Evolutionary conservation across 768 basidiomycete genomes (phyloP).

Genomic region (Coprinopsis marcescibilis): DNA sequence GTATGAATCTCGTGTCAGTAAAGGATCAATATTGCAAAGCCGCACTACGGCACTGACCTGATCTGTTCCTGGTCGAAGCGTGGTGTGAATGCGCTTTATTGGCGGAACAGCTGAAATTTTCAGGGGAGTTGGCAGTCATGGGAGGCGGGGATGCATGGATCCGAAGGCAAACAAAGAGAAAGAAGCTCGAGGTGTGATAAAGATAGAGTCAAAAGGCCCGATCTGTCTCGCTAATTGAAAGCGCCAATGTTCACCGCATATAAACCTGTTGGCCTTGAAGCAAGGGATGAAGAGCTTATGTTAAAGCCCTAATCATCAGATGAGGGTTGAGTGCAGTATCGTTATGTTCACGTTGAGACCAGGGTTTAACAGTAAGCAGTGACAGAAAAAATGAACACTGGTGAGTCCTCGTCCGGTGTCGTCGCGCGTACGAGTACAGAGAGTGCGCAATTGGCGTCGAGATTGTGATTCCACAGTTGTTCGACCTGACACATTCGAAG

Average conservation of each 20-base stretch:
- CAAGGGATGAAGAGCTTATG: no score
- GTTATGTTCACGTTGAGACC: neutral
- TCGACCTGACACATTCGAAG: no score
- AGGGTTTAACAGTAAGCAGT: no score
- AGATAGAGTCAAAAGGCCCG: neutral
- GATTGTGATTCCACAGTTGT: no score
- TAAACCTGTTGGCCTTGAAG: neutral
- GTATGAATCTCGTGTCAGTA: neutral
- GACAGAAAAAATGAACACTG: no score
- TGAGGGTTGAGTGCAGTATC: neutral
- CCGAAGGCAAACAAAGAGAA: neutral
- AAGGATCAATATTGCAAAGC: neutral
- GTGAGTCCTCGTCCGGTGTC: no score
- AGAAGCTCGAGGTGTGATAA: neutral
- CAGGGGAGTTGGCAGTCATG: neutral
- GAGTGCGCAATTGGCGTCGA: no score
- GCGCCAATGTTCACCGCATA: neutral
- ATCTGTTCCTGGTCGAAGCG: slow-evolving; percentile 2
- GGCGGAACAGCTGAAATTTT: slow-evolving; percentile 1
- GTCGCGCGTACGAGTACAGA: no score
- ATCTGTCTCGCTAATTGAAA: neutral
- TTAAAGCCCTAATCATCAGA: neutral
- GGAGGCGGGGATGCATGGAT: neutral
- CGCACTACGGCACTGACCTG: slow-evolving; percentile 9
- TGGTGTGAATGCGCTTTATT: neutral